Base-by-base conservation (phyloP, 192 early-diverging fungal genomes). In the Polychytrium aggregatum region DNA sequence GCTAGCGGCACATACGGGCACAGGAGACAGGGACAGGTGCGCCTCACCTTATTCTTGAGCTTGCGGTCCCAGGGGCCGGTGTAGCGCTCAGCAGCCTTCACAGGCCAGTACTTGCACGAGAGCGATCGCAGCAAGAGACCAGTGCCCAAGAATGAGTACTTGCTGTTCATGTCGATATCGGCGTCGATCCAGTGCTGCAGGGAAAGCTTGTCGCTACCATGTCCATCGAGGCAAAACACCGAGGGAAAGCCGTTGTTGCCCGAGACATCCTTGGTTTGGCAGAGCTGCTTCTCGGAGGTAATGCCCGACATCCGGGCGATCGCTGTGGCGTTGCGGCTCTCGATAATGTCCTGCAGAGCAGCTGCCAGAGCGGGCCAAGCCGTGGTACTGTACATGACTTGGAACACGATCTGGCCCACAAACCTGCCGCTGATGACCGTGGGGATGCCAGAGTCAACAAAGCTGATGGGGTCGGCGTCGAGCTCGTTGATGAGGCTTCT, bases 61-160 rank as follows among this genome's bases (percentile, higher is more conserved):
- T 13, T 65, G 18, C 53, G 34, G 38, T 68, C 69, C 70, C 70
- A 72, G 0, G 70, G 70, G 11, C 70, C 70, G 11, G 53, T 18
- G 31, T 55, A 72, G 2, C 65, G 44, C 48, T 68, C 63, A 18
- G 49, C 46, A 14, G 61, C 53, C 13, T 22, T 20, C 13, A 39
- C 61, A 28, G 57, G 57, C 65, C 65, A 68, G 47, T 57, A 53
- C 36, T 41, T 35, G 53, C 59, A 62, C 1, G 31, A 26, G 21
- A 57, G 22, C 46, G 28, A 28, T 16, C 17, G 11, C 21, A 25
- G n/a, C n/a, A n/a, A n/a, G n/a, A n/a, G n/a, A n/a, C n/a, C n/a
- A n/a, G n/a, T n/a, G n/a, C 34, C 48, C 36, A 37, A 26, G 22
- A 27, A 27, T 34, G 37, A 50, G 1, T 37, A 2, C 10, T 29